phyloP scores from a whole-genome alignment of 2,329 filamentous ascomycete species.

The Tolypocladium pustulatum region DNA sequence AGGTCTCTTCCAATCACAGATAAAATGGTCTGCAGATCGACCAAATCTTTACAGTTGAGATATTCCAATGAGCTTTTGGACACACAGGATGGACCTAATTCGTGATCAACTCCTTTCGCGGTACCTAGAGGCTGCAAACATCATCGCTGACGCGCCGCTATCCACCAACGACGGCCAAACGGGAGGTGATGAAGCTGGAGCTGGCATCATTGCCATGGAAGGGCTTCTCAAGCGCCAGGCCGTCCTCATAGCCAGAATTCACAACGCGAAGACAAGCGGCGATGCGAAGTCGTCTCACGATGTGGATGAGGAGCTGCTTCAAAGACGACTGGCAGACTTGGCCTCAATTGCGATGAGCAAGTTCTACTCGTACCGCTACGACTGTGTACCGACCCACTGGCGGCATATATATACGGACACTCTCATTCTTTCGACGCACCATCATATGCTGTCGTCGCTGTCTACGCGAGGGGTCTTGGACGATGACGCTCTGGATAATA shows the following conservation, averaged over 20 bases:
- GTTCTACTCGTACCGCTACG: slow-evolving; percentile 60
- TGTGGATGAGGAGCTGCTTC: slow-evolving; percentile 16
- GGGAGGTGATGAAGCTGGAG: not conserved
- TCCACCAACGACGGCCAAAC: not conserved
- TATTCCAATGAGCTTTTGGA: not conserved
- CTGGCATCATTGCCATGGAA: slow-evolving; percentile 8
- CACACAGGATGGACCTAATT: slow-evolving; percentile 8
- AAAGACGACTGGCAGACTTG: slow-evolving; percentile 42
- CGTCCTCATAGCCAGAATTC: slow-evolving; percentile 10
- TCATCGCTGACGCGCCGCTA: slow-evolving; percentile 4
- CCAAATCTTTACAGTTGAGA: too few relatives aligned
- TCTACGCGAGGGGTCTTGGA: slow-evolving; percentile 1
- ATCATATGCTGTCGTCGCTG: slow-evolving; percentile 15
- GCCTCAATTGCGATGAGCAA: slow-evolving; percentile 50
- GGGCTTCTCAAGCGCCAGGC: slow-evolving; percentile 21
- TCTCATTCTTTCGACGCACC: slow-evolving; percentile 50
- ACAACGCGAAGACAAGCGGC: slow-evolving; percentile 5
- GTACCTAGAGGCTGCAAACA: slow-evolving; percentile 13
- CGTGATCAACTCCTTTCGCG: slow-evolving; percentile 11
- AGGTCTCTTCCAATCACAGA: not conserved
- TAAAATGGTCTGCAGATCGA: too few relatives aligned
- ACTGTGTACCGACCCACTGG: slow-evolving; percentile 58
- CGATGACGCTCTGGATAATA: slow-evolving; percentile 31
- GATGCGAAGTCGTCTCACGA: not conserved
- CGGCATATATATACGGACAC: slow-evolving; percentile 61